phyloP scores from a whole-genome alignment of 495 filamentous ascomycete genomes.

The Neurospora sp. region DNA sequence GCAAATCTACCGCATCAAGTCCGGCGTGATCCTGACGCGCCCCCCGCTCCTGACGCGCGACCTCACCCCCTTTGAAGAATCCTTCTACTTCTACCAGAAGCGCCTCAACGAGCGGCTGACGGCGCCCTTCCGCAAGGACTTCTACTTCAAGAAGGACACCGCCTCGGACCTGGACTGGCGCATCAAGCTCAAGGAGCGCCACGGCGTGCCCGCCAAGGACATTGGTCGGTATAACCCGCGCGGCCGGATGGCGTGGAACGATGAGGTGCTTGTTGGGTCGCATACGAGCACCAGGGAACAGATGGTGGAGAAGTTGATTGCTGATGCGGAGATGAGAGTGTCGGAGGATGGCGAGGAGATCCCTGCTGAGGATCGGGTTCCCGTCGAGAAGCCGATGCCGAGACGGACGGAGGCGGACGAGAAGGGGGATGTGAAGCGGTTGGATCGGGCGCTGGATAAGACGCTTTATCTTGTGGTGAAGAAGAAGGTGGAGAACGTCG shows the following conservation, averaged over 20 bases:
- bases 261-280: slow-evolving; percentile 74
- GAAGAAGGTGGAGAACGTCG: slow-evolving; percentile 10
- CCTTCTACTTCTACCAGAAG: slow-evolving; percentile 93
- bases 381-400: slow-evolving; percentile 59
- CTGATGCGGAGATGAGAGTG: slow-evolving; percentile 63
- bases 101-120: slow-evolving; percentile 89
- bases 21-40: slow-evolving; percentile 76
- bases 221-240: slow-evolving; percentile 81
- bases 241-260: slow-evolving; percentile 70
- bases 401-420: slow-evolving; percentile 73
- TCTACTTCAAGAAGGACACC: slow-evolving; percentile 93
- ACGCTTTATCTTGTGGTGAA: slow-evolving; percentile 83
- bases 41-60: slow-evolving; percentile 78
- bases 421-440: slow-evolving; percentile 58
- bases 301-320: slow-evolving; percentile 46
- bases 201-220: slow-evolving; percentile 62
- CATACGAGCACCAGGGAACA: slow-evolving; percentile 47
- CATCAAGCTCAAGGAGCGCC: slow-evolving; percentile 65
- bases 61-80: slow-evolving; percentile 77
- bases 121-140: slow-evolving; percentile 80
- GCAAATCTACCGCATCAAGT: slow-evolving; percentile 54
- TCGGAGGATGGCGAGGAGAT: slow-evolving; percentile 53
- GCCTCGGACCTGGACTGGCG: slow-evolving; percentile 83
- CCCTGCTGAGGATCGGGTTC: slow-evolving; percentile 50
- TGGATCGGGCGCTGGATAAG: slow-evolving; percentile 65